Evolutionary conservation across 192 early-diverging fungal species (phyloP).

Genomic region (Coemansia sp.): DNA sequence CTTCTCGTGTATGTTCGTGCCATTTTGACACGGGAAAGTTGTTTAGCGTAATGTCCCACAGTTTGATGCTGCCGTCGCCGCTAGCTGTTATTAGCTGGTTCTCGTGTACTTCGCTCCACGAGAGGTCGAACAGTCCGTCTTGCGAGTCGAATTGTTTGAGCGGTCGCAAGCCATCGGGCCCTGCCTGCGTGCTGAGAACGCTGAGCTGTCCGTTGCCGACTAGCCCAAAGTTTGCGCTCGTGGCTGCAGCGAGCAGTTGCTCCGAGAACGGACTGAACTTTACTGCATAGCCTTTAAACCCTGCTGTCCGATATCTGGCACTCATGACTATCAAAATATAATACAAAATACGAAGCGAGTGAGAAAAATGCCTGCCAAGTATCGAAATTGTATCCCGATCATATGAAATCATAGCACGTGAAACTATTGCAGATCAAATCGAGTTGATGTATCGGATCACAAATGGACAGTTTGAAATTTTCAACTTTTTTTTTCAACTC

Average conservation of each 20-base stretch:
- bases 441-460: too few relatives aligned
- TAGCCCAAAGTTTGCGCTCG: constrained; percentile 94
- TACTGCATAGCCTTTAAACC: constrained; percentile 91
- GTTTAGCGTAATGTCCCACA: constrained; percentile 81
- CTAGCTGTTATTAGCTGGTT: constrained; percentile 88
- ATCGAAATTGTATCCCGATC: neutral
- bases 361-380: neutral
- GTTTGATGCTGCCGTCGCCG: constrained; percentile 93
- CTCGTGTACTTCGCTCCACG: constrained; percentile 96
- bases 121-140: constrained; percentile 92
- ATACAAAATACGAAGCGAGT: neutral
- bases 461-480: neutral
- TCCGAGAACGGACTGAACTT: constrained; percentile 96
- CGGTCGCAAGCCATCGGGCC: constrained; percentile 12
- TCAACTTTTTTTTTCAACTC: constrained; percentile 6
- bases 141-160: constrained; percentile 85
- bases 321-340: constrained; percentile 1
- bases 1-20: constrained; percentile 92
- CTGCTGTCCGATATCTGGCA: constrained; percentile 66
- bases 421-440: neutral
- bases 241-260: constrained; percentile 79
- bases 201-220: constrained; percentile 93
- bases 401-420: neutral
- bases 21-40: constrained; percentile 77
- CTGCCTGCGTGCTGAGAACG: constrained; percentile 58